These are phyloP conservation scores for Sphenostylis stenocarpa DNA, from an alignment of 306 rosid genomes.

Conservation along the genomic window DNA sequence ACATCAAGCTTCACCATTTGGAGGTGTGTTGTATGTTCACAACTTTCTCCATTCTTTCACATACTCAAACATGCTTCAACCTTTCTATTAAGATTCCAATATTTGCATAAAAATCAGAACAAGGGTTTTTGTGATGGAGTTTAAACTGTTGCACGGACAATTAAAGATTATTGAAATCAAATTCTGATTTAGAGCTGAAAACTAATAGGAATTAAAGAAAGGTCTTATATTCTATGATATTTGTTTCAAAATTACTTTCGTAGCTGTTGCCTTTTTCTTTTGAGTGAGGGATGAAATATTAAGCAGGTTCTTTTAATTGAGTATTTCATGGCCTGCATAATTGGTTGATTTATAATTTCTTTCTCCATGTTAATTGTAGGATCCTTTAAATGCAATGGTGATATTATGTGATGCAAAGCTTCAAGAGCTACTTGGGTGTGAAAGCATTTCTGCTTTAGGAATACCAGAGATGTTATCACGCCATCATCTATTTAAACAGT, in stretches of 20 bases:
- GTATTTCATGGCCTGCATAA: neutral
- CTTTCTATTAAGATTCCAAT: neutral
- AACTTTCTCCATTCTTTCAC: neutral
- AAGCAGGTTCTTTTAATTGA: neutral
- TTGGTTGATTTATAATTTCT: neutral
- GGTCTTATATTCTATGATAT: neutral
- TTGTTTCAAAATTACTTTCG: neutral
- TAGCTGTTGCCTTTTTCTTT: neutral
- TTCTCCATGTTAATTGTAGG: slow-evolving; percentile 42
- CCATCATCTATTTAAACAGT: slow-evolving; percentile 56
- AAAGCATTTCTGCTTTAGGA: slow-evolving; percentile 74
- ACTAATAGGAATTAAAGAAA: neutral
- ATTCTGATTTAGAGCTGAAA: neutral
- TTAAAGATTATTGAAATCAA: neutral
- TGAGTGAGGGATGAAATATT: neutral
- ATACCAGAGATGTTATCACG: slow-evolving; percentile 64
- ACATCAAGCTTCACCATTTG: slow-evolving; percentile 62
- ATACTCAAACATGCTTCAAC: neutral
- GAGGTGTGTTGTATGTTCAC: slow-evolving; percentile 53
- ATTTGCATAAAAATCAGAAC: neutral
- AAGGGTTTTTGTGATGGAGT: neutral
- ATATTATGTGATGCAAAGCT: slow-evolving; percentile 75
- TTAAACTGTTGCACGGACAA: neutral
- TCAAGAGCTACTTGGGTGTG: slow-evolving; percentile 68
- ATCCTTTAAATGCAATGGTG: slow-evolving; percentile 70